Evolutionary conservation across 345 rosid genomes (phyloP).

Genomic region (Raphanus raphanistrum): DNA sequence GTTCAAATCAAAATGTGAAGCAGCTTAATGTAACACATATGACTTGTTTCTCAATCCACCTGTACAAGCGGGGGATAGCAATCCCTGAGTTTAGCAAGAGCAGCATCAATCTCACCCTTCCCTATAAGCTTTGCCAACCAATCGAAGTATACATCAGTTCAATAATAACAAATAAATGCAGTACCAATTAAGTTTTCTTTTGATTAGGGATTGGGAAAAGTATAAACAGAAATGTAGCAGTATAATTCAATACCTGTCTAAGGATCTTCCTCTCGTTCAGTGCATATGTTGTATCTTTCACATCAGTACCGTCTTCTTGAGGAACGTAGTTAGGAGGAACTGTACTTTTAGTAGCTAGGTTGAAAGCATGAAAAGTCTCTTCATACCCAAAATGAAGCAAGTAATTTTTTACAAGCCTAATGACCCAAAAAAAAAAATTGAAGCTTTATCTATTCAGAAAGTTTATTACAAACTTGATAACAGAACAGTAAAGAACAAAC

Average conservation of each 20-base stretch:
- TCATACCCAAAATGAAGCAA: conserved; percentile 87
- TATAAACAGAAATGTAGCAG: not conserved
- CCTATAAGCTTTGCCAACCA: conserved; percentile 67
- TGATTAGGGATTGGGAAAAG: not conserved
- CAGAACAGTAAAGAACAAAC: conserved; percentile 33
- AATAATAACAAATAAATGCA: not conserved
- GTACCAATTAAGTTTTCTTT: conserved; percentile 5
- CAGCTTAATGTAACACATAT: not conserved
- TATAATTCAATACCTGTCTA: conserved; percentile 61
- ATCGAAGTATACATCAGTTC: conserved; percentile 29
- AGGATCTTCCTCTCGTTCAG: conserved; percentile 68
- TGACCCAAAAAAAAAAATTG: not conserved
- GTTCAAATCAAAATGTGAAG: conserved; percentile 24
- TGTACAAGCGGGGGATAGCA: conserved; percentile 85
- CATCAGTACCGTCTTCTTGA: conserved; percentile 44
- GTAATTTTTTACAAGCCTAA: conserved; percentile 81
- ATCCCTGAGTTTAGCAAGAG: conserved; percentile 60
- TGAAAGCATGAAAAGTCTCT: conserved; percentile 79
- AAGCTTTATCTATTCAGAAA: not conserved
- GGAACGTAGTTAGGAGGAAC: conserved; percentile 53
- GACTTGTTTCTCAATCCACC: conserved; percentile 42
- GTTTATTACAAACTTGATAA: not conserved
- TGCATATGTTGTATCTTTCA: conserved; percentile 61
- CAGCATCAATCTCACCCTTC: conserved; percentile 81
- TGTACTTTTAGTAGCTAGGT: conserved; percentile 62